Percentiles rank a stretch among this genome's conserved stretches.
Conservation (phyloP, 1,139 yeast species). For the Tardiomyces blankii region DNA sequence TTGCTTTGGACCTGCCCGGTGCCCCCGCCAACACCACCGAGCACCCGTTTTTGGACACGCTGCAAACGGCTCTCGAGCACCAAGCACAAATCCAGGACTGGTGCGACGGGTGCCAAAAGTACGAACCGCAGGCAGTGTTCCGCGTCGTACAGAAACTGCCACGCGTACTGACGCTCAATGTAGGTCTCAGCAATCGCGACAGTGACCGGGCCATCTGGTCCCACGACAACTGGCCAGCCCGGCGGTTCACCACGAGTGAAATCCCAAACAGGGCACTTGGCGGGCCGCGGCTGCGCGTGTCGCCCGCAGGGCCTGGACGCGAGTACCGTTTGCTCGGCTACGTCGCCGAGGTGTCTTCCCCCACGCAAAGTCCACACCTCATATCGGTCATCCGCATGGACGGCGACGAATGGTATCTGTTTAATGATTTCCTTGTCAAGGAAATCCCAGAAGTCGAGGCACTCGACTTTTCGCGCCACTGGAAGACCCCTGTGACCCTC, state of each 20-base stretch:
- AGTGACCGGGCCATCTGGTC: neutral
- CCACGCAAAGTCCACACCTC: constrained; percentile 21
- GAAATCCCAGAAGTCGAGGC: constrained; percentile 61
- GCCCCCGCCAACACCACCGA: neutral
- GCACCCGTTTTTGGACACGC: constrained; percentile 32
- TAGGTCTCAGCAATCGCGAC: constrained; percentile 23
- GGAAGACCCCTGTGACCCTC: constrained; percentile 78
- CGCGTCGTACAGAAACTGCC: constrained; percentile 47
- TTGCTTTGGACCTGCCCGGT: neutral
- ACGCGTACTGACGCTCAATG: constrained; percentile 51
- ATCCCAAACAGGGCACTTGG: neutral
- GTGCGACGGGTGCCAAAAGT: constrained; percentile 38
- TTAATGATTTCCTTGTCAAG: constrained; percentile 87
- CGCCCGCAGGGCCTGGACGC: constrained; percentile 17
- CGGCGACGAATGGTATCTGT: constrained; percentile 59
- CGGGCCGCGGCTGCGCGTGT: neutral
- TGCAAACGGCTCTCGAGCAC: constrained; percentile 50
- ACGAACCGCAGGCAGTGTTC: constrained; percentile 44
- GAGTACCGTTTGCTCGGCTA: constrained; percentile 26
- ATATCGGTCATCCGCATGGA: constrained; percentile 36
- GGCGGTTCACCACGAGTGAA: neutral
- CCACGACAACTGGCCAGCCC: neutral
- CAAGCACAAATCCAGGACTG: constrained; percentile 23
- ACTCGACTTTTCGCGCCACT: constrained; percentile 52
- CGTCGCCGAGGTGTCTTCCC: constrained; percentile 26